Evolutionary conservation across 2,329 filamentous ascomycete species (phyloP), one percentile per base, ranked within the genome.

Genomic region (Blastomyces emzantsi): DNA sequence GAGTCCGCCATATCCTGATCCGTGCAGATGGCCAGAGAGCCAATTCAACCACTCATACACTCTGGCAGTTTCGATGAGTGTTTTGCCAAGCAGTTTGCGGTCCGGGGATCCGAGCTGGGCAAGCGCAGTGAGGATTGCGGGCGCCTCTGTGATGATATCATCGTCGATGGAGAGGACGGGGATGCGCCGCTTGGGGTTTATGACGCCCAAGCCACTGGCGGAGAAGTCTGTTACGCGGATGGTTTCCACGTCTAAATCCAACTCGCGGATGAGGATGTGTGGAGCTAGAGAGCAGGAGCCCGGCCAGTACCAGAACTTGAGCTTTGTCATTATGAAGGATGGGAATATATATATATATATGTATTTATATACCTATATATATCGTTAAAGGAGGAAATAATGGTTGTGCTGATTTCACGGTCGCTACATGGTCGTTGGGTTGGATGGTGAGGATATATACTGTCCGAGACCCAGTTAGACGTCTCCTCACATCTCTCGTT

Each of bases 11-110:
- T 70, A 75, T 1, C 58, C 72, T 9, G 66, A 65, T 0, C 67
- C 69, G 64, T 77, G 74, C 7, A 77, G 25, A 0, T 69, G 72
- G 0, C 72, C 72, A 3, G 72, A 72, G 1, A 77, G 41, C 66
- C 70, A 78, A 58, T 70, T 71, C 57, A 76, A 57, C 75, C 75
- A 77, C 63, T 77, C 75, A 36, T 72, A 73, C 2, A 70, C 67
- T 8, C 72, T 70, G 17, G 72, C 65, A 1, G 60, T 71, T 15
- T 77, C 73, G 1, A 74, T 36, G 0, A 64, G 64, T 1, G 69
- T 72, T 33, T 61, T 65, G 11, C 75, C 74, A 30, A 75, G 52
- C 25, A 77, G 62, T 17, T 52, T 51, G 7, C 72, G 64, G 8
- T 64, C 63, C 2, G 72, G 67, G 0, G 73, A 72, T 2, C 58